phyloP scores from a whole-genome alignment of 1,284 basidiomycete genomes.

The Cronartium ribicola region DNA sequence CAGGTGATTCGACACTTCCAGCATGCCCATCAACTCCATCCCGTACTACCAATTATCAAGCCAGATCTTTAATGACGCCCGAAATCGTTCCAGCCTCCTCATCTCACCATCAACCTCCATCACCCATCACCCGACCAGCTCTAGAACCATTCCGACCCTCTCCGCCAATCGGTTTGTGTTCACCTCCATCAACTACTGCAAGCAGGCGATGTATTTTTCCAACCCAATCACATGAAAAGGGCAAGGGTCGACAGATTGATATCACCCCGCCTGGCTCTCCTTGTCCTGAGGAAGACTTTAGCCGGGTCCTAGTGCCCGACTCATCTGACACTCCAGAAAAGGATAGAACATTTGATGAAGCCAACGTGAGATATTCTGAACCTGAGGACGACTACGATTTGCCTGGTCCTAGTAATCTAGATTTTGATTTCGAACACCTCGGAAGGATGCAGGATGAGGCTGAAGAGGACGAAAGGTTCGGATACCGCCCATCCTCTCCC shows the following conservation, averaged over 20 bases:
- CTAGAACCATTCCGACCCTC: background rate
- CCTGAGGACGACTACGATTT: background rate
- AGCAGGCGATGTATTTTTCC: background rate
- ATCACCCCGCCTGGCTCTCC: background rate
- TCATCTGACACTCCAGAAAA: slow-evolving; percentile 6
- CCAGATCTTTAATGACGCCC: background rate
- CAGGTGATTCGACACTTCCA: background rate
- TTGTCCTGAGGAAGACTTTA: background rate
- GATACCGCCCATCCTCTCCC: background rate
- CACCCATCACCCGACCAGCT: background rate
- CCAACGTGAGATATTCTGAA: background rate
- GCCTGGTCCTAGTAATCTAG: background rate
- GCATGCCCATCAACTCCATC: background rate
- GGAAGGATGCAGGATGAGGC: background rate
- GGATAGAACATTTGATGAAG: background rate
- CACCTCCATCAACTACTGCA: background rate
- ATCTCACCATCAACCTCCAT: background rate
- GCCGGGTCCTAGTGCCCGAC: slow-evolving; percentile 5
- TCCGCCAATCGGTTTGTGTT: background rate
- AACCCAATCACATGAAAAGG: slow-evolving; percentile 1
- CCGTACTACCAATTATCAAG: background rate
- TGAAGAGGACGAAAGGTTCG: background rate
- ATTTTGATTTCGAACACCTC: background rate
- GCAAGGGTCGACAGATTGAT: slow-evolving; percentile 1
- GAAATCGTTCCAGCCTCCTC: background rate